A percentile compares a stretch with the other conserved stretches of the same genome.
Evolutionary conservation across 169 alveolate species (phyloP).

Genomic region (Blepharisma undulans): DNA sequence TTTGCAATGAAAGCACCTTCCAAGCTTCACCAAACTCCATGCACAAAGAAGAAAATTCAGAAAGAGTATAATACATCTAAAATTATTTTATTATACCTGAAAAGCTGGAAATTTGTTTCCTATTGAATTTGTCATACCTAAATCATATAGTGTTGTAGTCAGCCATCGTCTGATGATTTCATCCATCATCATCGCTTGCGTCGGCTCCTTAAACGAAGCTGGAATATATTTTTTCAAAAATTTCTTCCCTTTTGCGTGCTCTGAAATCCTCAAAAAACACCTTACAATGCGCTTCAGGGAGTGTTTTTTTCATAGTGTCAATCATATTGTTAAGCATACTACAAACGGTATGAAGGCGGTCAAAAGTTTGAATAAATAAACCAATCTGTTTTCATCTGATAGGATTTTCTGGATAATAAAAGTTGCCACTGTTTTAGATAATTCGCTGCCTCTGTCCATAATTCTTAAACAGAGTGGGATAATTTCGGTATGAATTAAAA

Average conservation of each 20-base stretch:
- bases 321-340: constrained; percentile 95
- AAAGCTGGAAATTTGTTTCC: not conserved
- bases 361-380: constrained; percentile 96
- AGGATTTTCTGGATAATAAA: constrained; percentile 97
- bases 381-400: constrained; percentile 94
- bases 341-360: constrained; percentile 96
- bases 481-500: constrained; percentile 95
- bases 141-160: not conserved
- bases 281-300: constrained; percentile 95
- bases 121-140: constrained; percentile 17
- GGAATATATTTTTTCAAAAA: constrained; percentile 87
- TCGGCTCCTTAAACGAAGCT: constrained; percentile 31
- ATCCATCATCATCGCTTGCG: not conserved
- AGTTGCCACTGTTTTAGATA: constrained; percentile 97
- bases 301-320: constrained; percentile 82
- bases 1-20: not conserved
- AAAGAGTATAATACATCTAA: not conserved
- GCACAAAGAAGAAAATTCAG: not conserved
- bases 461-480: constrained; percentile 97
- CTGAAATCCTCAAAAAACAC: constrained; percentile 96
- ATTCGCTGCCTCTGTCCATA: constrained; percentile 99
- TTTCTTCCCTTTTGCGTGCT: constrained; percentile 92
- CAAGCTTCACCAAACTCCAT: not conserved
- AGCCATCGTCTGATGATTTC: constrained; percentile 18
- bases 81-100: not conserved